Evolutionary conservation across 345 rosid genomes (phyloP), one percentile per base, ranked within the genome.

Genomic region (Zanthoxylum bungeanum): DNA sequence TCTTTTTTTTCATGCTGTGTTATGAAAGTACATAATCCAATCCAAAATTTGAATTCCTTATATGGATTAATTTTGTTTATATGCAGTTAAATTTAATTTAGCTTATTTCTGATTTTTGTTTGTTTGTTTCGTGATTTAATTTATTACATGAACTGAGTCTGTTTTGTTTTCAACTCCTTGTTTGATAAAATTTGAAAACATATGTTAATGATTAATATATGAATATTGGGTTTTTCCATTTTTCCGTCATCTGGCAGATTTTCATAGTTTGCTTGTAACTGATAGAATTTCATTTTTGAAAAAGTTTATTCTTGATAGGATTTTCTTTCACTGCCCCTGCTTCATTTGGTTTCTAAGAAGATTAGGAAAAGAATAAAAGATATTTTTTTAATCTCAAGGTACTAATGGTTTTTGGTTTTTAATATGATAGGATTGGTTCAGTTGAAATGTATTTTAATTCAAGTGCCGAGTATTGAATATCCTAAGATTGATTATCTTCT

Each of bases 101-200:
- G 12, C 60, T 37, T 46, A 47, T 17, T 47, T 30, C 4, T 11
- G 25, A 21, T 51, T 52, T 67, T 56, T 37, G 11, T 56, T 68
- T 19, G 37, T 55, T 68, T 52, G 3, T 36, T 24, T 56, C 0
- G 7, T 25, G 9, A 39, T 57, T 55, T 19, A 21, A 40, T 58
- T 10, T 42, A 22, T 19, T 31, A 52, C 34, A 5, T 52, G 62
- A 77, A 53, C 46, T 52, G 60, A 69, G 70, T 53, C 37, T 22
- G 34, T 10, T 72, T 60, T 40, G 11, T 59, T 60, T 66, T 22
- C 47, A 7, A 30, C 9, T 44, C 12, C 21, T 30, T 44, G 50
- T 39, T 37, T 27, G 49, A 44, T 5, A 44, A 44, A 62, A 25
- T 28, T 14, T 37, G 65, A 60, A 5, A 60, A 60, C 27, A 36